Evolutionary conservation across 2,329 filamentous ascomycete species (phyloP), one percentile per base, ranked within the genome.

Genomic region (Penicillium thymicola): DNA sequence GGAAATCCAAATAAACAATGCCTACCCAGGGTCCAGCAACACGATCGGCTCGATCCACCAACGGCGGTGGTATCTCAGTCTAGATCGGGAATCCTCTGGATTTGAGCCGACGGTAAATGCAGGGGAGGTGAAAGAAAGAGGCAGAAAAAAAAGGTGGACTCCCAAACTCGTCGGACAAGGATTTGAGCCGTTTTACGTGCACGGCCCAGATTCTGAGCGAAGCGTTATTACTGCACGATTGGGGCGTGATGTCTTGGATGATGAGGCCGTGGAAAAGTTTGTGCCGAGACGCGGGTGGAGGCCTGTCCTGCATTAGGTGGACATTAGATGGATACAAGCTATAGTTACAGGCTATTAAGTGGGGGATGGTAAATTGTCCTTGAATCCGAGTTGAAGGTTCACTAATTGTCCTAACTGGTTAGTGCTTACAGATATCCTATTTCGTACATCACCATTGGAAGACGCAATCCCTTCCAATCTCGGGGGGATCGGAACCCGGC

Each of bases 31-130:
- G 5, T 85, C 88, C 0, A 77, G 65, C 1, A 90, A 90, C 64
- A 82, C 79, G 3, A 85, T 90, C 40, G 84, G 82, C 6, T 89
- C 86, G 37, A 76, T 89, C 4, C 82, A 89, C 63, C 86, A 89
- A 68, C 79, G 87, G 5, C 77, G 79, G 41, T 90, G 86, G 88
- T 88, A 83, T 57, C 65, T 89, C 18, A 82, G 82, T 11, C 75
- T 90, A 1, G 87, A 90, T 65, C 77, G 84, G 13, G 68, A 66
- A 27, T 81, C 78, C 5, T 85, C 81, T 48, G 86, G 86, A 5
- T 88, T 89, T 54, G 43, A 59, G 11, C 38, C 37, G 25, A 44
- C 11, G 28, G 54, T 54, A 27, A 43, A 49, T 28, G 36, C 47
- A 2, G 45, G 48, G 14, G 44, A 40, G 6, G 3, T n/a, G 16